Base-by-base conservation (phyloP, 169 alveolate species). In the Eimeria nieschulzi region DNA sequence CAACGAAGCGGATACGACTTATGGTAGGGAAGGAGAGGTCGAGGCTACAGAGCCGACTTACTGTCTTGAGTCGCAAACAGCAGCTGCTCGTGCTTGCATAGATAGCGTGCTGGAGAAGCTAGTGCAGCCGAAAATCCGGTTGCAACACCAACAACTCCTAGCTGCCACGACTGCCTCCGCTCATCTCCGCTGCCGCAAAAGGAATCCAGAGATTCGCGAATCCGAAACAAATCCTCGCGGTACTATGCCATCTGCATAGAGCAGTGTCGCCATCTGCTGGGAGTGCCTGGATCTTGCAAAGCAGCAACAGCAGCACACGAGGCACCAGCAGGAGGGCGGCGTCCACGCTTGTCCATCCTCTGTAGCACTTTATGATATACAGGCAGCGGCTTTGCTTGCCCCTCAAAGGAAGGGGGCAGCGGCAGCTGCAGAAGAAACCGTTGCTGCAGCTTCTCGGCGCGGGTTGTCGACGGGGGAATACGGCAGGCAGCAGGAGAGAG, bases 131-230 rank as follows among this genome's bases (percentile, higher is more conserved):
- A 82, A 82, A 78, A 39, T 5, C 53, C 78, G 90, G 25, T 7
- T 82, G 90, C 90, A 82, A 76, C 17, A 82, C 90, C 59, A 59
- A 26, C 90, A 82, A 25, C 61, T 5, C 46, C 23, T 82, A 15
- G 90, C 66, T 19, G 90, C 90, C 53, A 61, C 90, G 54, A 61
- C 90, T 8, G 78, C 90, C 25, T 33, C 90, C 63, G 64, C 66
- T 9, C 54, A 9, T 82, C 76, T 82, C 64, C 90, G 90, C 25
- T 25, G 59, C 25, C n/a, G 87, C 15, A 59, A 59, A 59, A 59
- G 7, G n/a, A 9, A 9, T n/a, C 19, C 68, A 59, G 15, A 59
- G n/a, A 7, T 5, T 15, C 33, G 61, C 64, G 17, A 75, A 9
- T 51, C 84, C 21, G 23, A 21, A 21, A 1, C 55, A 46, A 75